phyloP scores from a whole-genome alignment of 139 green algal genomes.

The Picocystis salinarum region DNA sequence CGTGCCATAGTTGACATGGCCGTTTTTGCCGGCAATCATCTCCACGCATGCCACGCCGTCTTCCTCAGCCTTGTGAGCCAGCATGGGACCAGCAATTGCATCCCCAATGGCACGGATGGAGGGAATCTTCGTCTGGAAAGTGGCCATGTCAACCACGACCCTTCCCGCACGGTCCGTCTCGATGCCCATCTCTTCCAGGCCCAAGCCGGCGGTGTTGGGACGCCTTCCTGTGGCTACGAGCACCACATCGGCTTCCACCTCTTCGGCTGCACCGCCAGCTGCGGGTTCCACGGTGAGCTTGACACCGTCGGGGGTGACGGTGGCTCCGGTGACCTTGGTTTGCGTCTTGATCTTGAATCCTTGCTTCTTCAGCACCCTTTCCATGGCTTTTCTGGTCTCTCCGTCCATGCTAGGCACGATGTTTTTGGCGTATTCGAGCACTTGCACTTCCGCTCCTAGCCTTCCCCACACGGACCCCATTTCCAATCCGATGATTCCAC shows the following conservation, averaged over 20 bases:
- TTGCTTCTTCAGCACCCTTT: slow-evolving; percentile 85
- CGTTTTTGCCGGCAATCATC: slow-evolving; percentile 67
- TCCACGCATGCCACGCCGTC: slow-evolving; percentile 91
- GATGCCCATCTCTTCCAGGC: slow-evolving; percentile 72
- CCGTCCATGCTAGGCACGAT: slow-evolving; percentile 79
- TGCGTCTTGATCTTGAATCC: slow-evolving; percentile 91
- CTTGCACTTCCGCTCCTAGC: slow-evolving; percentile 78
- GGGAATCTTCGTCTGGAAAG: slow-evolving; percentile 30
- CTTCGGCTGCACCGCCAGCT: slow-evolving; percentile 45
- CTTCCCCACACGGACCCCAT: slow-evolving; percentile 87
- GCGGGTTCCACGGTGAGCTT: slow-evolving; percentile 26
- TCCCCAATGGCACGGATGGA: slow-evolving; percentile 4
- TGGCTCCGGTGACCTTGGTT: slow-evolving; percentile 4
- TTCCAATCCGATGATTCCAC: slow-evolving; percentile 93
- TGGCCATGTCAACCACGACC: slow-evolving; percentile 22
- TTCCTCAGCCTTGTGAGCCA: slow-evolving; percentile 98
- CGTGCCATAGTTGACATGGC: slow-evolving; percentile 95
- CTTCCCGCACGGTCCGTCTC: slow-evolving; percentile 47
- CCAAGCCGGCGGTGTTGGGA: slow-evolving; percentile 37
- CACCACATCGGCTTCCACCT: slow-evolving; percentile 68
- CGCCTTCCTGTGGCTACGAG: slow-evolving; percentile 68
- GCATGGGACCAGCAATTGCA: slow-evolving; percentile 58
- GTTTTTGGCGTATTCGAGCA: slow-evolving; percentile 81
- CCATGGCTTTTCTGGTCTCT: slow-evolving; percentile 70
- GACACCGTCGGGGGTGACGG: neutral